These are phyloP conservation scores for Colletotrichum tropicale DNA, from an alignment of 2,329 filamentous ascomycete genomes.

Conservation along the genomic window DNA sequence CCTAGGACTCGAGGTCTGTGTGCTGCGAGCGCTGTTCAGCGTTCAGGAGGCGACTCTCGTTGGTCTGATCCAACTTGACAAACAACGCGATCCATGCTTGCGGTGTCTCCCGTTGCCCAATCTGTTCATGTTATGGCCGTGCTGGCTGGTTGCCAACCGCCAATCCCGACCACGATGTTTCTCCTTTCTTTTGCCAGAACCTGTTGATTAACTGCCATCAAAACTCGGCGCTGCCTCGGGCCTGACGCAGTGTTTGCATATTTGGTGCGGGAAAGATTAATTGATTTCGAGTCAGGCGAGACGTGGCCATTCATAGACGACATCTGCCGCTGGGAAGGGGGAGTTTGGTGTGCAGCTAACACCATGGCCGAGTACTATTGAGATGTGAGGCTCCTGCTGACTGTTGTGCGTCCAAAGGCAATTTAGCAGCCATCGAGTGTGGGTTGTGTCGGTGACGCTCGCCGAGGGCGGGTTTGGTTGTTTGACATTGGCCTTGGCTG, in stretches of 20 bases:
- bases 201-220: not conserved
- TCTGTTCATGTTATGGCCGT: not conserved
- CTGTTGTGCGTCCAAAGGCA: not conserved
- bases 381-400: not conserved
- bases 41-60: not conserved
- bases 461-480: not conserved
- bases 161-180: not conserved
- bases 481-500: not conserved
- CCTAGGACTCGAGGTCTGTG: not conserved
- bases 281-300: slow-evolving; percentile 3
- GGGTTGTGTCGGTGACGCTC: not conserved
- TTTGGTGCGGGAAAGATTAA: not conserved
- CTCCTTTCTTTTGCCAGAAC: not conserved
- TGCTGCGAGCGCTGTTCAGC: not conserved
- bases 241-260: not conserved
- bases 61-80: not conserved
- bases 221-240: not conserved
- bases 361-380: not conserved
- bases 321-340: not conserved
- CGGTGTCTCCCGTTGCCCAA: not conserved
- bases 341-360: not conserved
- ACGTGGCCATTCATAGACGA: not conserved
- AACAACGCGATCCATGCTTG: not conserved
- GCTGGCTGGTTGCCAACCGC: not conserved
- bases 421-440: not conserved